These are phyloP conservation scores for Kazachstania sp. DNA, from an alignment of 1,139 yeast species.

Conservation along the genomic window DNA sequence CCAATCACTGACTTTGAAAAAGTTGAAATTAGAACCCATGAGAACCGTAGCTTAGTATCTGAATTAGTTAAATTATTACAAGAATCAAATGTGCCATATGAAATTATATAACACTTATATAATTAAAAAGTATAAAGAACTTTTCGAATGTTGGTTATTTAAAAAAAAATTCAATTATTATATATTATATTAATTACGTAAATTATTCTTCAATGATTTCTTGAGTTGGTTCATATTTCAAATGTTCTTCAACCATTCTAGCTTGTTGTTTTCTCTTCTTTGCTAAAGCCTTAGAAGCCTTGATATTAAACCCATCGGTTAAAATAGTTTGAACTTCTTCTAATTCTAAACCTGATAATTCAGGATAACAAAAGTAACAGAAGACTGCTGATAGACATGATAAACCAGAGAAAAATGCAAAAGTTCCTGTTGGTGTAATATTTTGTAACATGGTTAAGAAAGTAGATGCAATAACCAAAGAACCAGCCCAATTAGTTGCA, in stretches of 20 bases:
- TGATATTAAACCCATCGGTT: conserved; percentile 76
- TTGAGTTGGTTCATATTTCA: conserved; percentile 20
- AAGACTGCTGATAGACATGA: conserved; percentile 62
- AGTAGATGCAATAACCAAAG: conserved; percentile 81
- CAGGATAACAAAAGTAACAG: conserved; percentile 82
- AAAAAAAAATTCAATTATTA: no score
- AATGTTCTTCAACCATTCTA: conserved; percentile 9
- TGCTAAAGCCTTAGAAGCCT: conserved; percentile 53
- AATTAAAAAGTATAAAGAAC: no score
- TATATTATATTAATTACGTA: neutral
- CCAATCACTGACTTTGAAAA: conserved; percentile 39
- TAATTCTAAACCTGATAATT: conserved; percentile 77
- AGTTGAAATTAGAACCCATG: conserved; percentile 23
- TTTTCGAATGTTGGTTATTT: no score
- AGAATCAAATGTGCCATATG: conserved; percentile 5
- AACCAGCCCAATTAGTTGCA: conserved; percentile 95
- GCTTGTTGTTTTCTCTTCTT: conserved; percentile 30
- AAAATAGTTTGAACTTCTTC: conserved; percentile 83
- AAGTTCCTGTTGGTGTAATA: conserved; percentile 92
- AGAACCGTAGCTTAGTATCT: neutral
- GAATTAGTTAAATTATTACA: conserved; percentile 1
- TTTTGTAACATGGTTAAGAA: conserved; percentile 88
- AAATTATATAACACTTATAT: conserved; percentile 3
- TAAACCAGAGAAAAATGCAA: conserved; percentile 78
- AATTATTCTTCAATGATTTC: conserved; percentile 16